These are phyloP conservation scores for Pleurotus ostreatus DNA, from an alignment of 768 basidiomycete species.

Conservation along the genomic window DNA sequence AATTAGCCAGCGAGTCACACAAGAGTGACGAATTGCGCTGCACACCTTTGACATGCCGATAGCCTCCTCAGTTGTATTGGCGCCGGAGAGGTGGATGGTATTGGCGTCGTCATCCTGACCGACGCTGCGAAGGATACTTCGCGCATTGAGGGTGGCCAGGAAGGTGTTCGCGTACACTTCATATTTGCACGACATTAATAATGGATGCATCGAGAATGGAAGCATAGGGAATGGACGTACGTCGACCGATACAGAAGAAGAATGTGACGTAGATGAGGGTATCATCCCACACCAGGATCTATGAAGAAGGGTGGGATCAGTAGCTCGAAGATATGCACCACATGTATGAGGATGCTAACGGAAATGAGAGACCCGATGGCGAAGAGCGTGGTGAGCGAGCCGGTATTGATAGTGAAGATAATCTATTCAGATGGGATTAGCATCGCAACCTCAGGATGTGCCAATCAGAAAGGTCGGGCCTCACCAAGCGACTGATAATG, in stretches of 20 bases:
- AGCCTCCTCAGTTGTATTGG: conserved; percentile 9
- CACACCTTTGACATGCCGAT: too few species aligned
- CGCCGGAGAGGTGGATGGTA: conserved; percentile 35
- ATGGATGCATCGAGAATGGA: not conserved
- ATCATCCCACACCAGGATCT: conserved; percentile 44
- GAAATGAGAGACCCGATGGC: conserved; percentile 55
- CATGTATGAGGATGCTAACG: conserved; percentile 22
- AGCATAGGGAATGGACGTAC: conserved; percentile 25
- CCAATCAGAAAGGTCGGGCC: conserved; percentile 16
- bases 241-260: conserved; percentile 55
- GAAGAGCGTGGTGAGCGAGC: conserved; percentile 42
- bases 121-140: conserved; percentile 39
- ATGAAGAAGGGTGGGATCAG: not conserved
- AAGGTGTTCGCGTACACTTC: conserved; percentile 59
- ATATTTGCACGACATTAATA: not conserved
- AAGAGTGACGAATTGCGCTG: too few species aligned
- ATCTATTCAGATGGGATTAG: conserved; percentile 22
- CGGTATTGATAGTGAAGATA: conserved; percentile 40
- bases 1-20: too few species aligned
- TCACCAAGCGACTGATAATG: conserved; percentile 41
- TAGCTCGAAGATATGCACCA: too few species aligned
- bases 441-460: conserved; percentile 7
- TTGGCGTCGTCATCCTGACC: conserved; percentile 42
- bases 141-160: conserved; percentile 56
- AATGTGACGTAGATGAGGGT: conserved; percentile 58